Evolutionary conservation across 768 basidiomycete genomes (phyloP).

Genomic region (Rhizopogon rudus): DNA sequence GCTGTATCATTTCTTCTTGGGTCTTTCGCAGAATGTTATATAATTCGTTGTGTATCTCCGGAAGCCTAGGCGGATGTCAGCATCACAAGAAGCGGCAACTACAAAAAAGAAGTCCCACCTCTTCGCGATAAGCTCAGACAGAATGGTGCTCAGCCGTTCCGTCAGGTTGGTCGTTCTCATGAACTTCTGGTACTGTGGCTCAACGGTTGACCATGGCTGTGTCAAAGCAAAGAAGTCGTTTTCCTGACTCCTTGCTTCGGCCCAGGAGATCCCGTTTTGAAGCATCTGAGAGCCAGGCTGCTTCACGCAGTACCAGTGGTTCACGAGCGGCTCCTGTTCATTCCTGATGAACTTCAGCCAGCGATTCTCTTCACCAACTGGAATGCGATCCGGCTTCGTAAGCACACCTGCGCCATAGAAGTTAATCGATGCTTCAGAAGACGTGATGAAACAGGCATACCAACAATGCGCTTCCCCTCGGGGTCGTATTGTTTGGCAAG

Average conservation of each 20-base stretch:
- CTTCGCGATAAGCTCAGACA: slow-evolving; percentile 60
- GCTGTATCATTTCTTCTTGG: slow-evolving; percentile 21
- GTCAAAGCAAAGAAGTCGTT: slow-evolving; percentile 50
- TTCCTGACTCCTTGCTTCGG: slow-evolving; percentile 53
- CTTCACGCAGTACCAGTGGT: slow-evolving; percentile 36
- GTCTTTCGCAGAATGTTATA: slow-evolving; percentile 38
- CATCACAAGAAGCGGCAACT: neutral
- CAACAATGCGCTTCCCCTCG: slow-evolving; percentile 63
- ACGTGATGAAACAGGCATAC: slow-evolving; percentile 46
- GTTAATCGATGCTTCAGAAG: slow-evolving; percentile 35
- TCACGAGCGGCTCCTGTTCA: slow-evolving; percentile 31
- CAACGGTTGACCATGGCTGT: slow-evolving; percentile 52
- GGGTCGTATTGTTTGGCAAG: slow-evolving; percentile 59
- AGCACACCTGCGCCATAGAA: slow-evolving; percentile 46
- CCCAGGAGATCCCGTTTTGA: slow-evolving; percentile 38
- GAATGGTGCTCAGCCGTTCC: slow-evolving; percentile 49
- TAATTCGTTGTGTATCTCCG: slow-evolving; percentile 57
- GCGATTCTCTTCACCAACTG: slow-evolving; percentile 11
- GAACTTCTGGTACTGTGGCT: slow-evolving; percentile 42
- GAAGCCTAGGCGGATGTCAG: slow-evolving; percentile 39
- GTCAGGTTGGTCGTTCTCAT: slow-evolving; percentile 55
- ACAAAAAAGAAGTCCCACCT: slow-evolving; percentile 34
- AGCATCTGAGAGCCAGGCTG: slow-evolving; percentile 29
- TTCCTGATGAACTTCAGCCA: slow-evolving; percentile 59
- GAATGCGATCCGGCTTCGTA: slow-evolving; percentile 67